Conservation (phyloP, 805 yeast genomes). For the Ogataea dorogensis region DNA sequence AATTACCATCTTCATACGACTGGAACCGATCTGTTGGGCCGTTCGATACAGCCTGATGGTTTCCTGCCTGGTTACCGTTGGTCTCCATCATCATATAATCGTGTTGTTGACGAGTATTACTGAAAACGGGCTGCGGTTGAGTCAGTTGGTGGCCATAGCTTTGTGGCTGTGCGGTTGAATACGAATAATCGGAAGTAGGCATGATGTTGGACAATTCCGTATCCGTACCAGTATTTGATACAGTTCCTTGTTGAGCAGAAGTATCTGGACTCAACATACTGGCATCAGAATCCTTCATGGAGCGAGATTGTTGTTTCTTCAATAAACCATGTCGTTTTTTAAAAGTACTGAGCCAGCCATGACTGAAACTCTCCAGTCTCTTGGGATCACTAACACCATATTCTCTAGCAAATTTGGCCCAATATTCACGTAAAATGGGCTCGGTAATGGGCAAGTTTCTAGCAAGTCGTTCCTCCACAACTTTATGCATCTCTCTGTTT, state of each 20-base stretch:
- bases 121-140: slow-evolving; percentile 15
- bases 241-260: neutral
- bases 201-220: slow-evolving; percentile 15
- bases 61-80: slow-evolving; percentile 7
- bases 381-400: slow-evolving; percentile 62
- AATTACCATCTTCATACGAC: slow-evolving; percentile 17
- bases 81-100: slow-evolving; percentile 19
- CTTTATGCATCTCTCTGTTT: slow-evolving; percentile 56
- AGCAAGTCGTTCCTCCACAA: slow-evolving; percentile 45
- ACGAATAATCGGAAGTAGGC: slow-evolving; percentile 18
- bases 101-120: slow-evolving; percentile 17
- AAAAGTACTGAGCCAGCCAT: slow-evolving; percentile 63
- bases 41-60: slow-evolving; percentile 3
- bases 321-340: slow-evolving; percentile 50
- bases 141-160: slow-evolving; percentile 13
- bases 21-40: slow-evolving; percentile 16
- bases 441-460: slow-evolving; percentile 50
- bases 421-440: slow-evolving; percentile 53
- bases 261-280: slow-evolving; percentile 3
- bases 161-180: slow-evolving; percentile 9
- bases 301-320: slow-evolving; percentile 14
- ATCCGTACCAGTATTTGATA: neutral
- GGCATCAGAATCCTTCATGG: slow-evolving; percentile 2
- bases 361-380: slow-evolving; percentile 51
- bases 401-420: slow-evolving; percentile 54